These are phyloP conservation scores for Chlorella vulgaris DNA, from an alignment of 139 green algal genomes.

Conservation along the genomic window DNA sequence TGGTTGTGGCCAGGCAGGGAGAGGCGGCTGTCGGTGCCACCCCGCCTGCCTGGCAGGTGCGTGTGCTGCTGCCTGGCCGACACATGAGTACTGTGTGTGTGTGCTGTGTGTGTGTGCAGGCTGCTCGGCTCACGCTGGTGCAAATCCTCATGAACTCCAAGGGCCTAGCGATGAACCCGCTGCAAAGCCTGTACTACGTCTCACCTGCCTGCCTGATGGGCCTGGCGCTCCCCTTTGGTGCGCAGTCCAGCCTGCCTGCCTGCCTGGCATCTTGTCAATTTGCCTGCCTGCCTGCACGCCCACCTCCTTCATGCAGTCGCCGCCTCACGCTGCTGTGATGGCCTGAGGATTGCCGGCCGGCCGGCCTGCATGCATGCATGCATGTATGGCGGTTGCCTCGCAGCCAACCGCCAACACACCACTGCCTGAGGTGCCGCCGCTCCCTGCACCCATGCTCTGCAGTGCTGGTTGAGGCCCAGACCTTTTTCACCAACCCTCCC, in stretches of 20 bases:
- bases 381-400: too few species aligned
- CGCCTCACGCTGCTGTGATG: not conserved
- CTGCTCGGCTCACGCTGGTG: conserved; percentile 81
- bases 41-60: too few species aligned
- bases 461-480: conserved; percentile 31
- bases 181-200: conserved; percentile 70
- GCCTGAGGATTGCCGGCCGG: too few species aligned
- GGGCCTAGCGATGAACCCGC: conserved; percentile 67
- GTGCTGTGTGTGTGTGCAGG: too few species aligned
- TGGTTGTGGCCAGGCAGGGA: too few species aligned
- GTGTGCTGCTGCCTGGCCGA: too few species aligned
- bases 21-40: too few species aligned
- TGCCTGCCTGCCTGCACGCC: not conserved
- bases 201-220: conserved; percentile 55
- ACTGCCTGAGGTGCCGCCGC: not conserved
- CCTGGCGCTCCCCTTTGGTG: conserved; percentile 51
- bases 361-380: too few species aligned
- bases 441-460: not conserved
- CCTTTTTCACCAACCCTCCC: conserved; percentile 30
- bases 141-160: conserved; percentile 85
- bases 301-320: too few species aligned
- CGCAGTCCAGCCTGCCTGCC: not conserved
- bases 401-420: not conserved
- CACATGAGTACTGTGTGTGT: too few species aligned
- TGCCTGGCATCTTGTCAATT: not conserved